phyloP scores from a whole-genome alignment of 1,284 basidiomycete genomes.

The Austroboletus niveus region DNA sequence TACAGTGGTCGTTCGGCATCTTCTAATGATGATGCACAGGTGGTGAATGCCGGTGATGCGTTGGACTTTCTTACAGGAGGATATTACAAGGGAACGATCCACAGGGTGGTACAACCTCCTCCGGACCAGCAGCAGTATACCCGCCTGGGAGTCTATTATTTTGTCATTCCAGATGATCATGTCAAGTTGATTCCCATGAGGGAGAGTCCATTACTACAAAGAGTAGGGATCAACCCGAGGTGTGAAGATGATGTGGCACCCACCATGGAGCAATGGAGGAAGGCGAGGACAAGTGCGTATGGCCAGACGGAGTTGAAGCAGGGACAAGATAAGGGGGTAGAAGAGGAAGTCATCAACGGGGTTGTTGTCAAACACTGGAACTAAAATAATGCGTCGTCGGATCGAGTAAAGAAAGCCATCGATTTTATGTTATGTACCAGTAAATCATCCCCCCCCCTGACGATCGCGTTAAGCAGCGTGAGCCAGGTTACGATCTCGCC shows the following conservation, averaged over 20 bases:
- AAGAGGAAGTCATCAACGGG: slow-evolving; percentile 44
- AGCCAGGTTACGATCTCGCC: no score
- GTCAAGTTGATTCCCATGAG: slow-evolving; percentile 32
- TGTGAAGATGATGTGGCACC: slow-evolving; percentile 36
- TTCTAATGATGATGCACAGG: slow-evolving; percentile 22
- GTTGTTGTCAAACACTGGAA: slow-evolving; percentile 46
- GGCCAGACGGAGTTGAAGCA: slow-evolving; percentile 37
- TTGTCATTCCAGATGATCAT: slow-evolving; percentile 34
- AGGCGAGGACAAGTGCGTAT: slow-evolving; percentile 38
- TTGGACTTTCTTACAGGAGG: slow-evolving; percentile 56
- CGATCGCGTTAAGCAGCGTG: no score
- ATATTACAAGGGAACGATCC: slow-evolving; percentile 47
- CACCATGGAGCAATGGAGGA: slow-evolving; percentile 42
- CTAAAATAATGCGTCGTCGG: slow-evolving; percentile 11
- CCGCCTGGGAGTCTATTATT: slow-evolving; percentile 47
- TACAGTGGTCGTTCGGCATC: background rate
- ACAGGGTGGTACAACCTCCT: slow-evolving; percentile 45
- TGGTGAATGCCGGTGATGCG: slow-evolving; percentile 59
- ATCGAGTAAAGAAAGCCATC: no score
- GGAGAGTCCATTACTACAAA: slow-evolving; percentile 32
- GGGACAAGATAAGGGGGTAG: slow-evolving; percentile 33
- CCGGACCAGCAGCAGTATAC: slow-evolving; percentile 39
- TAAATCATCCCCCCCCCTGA: no score
- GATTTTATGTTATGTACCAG: no score
- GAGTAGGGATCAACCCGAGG: slow-evolving; percentile 32